phyloP scores from a whole-genome alignment of 2,329 filamentous ascomycete genomes.

The Pseudopyricularia javanii region DNA sequence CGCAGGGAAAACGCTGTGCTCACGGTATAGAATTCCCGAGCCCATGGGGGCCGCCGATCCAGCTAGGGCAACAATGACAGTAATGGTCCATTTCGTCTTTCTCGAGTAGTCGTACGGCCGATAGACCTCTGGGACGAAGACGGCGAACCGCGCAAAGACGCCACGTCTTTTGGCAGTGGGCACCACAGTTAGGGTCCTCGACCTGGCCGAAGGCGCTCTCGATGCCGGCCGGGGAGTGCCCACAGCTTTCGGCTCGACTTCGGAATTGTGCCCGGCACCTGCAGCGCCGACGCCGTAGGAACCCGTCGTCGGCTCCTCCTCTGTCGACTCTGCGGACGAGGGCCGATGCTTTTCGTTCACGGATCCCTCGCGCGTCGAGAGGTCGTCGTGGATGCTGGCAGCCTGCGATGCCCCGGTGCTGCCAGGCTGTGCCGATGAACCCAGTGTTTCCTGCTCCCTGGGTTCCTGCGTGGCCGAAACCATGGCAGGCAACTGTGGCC shows the following conservation, averaged over 20 bases:
- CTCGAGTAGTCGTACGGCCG: conserved; percentile 61
- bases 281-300: not conserved
- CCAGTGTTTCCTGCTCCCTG: not conserved
- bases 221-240: conserved; percentile 9
- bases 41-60: conserved; percentile 72
- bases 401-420: not conserved
- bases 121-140: conserved; percentile 65
- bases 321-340: not conserved
- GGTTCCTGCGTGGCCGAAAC: not conserved
- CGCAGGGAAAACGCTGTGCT: conserved; percentile 19
- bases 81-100: conserved; percentile 75
- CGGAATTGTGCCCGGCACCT: not conserved
- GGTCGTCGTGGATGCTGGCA: not conserved
- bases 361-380: not conserved
- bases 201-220: conserved; percentile 24
- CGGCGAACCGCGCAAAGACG: conserved; percentile 54
- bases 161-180: conserved; percentile 48
- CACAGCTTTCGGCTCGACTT: not conserved
- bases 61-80: conserved; percentile 63
- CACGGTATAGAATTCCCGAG: conserved; percentile 72
- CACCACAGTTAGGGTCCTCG: conserved; percentile 24
- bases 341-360: not conserved
- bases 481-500: too few relatives aligned
- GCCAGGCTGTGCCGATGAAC: not conserved
- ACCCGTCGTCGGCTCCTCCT: not conserved